Conservation (phyloP, 257 asterid species). For the Plantago elongata region DNA sequence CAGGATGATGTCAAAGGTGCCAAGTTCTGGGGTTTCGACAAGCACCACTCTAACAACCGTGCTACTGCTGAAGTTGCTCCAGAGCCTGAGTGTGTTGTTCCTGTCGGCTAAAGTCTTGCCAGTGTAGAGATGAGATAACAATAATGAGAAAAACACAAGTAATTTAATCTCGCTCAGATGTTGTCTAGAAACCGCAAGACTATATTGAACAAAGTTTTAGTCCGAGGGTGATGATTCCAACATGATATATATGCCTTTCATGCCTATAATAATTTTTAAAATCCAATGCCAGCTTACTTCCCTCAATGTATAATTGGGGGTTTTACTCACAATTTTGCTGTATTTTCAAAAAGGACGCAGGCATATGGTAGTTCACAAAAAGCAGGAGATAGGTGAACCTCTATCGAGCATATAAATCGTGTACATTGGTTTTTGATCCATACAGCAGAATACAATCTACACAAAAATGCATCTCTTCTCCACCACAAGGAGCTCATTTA, state of each 20-base stretch:
- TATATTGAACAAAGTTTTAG: background rate
- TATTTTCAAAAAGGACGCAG: too few relatives aligned
- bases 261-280: background rate
- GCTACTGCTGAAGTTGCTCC: constrained; percentile 64
- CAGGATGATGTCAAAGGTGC: constrained; percentile 72
- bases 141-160: too few relatives aligned
- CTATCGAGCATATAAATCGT: too few relatives aligned
- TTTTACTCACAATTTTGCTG: too few relatives aligned
- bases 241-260: background rate
- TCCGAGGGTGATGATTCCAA: background rate
- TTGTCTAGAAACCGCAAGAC: background rate
- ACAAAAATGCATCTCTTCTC: constrained; percentile 18
- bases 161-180: background rate
- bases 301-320: too few relatives aligned
- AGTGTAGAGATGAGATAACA: too few relatives aligned
- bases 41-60: constrained; percentile 34
- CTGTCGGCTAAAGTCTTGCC: constrained; percentile 26
- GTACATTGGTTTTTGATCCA: background rate
- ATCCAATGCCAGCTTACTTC: background rate
- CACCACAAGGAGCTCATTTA: constrained; percentile 21
- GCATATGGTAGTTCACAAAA: too few relatives aligned
- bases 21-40: constrained; percentile 67
- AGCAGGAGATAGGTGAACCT: too few relatives aligned
- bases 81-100: constrained; percentile 41
- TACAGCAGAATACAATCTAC: constrained; percentile 17